phyloP scores from a whole-genome alignment of 179 eudicot genomes.

The Corrigiola litoralis region DNA sequence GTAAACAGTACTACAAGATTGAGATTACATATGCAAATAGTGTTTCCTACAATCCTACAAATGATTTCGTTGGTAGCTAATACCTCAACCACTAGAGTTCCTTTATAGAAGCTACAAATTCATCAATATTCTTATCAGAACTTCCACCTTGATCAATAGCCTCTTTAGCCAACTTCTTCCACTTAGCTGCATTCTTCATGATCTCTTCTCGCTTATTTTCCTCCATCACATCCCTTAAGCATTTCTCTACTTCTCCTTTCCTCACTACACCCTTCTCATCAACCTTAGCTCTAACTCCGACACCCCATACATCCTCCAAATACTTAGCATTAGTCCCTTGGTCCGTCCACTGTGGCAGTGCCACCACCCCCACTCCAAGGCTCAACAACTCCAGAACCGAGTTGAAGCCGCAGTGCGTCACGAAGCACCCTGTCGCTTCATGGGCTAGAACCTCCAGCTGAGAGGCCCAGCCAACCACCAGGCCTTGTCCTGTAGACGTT shows the following conservation, averaged over 20 bases:
- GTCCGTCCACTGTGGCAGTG: slow-evolving; percentile 31
- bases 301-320: slow-evolving; percentile 40
- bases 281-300: slow-evolving; percentile 23
- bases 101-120: slow-evolving; percentile 21
- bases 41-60: too few relatives aligned
- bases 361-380: slow-evolving; percentile 34
- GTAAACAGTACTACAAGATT: too few relatives aligned
- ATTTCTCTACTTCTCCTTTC: slow-evolving; percentile 12
- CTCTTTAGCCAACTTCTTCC: slow-evolving; percentile 34
- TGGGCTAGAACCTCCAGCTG: slow-evolving; percentile 31
- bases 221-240: slow-evolving; percentile 30
- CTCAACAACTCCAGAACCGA: slow-evolving; percentile 27
- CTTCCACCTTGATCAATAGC: slow-evolving; percentile 35
- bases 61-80: too few relatives aligned
- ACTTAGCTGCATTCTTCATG: slow-evolving; percentile 18
- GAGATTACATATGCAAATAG: too few relatives aligned
- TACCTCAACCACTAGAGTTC: neutral
- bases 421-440: slow-evolving; percentile 27
- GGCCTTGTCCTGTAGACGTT: slow-evolving; percentile 11
- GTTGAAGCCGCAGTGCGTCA: slow-evolving; percentile 40
- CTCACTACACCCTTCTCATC: slow-evolving; percentile 32
- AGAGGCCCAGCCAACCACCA: slow-evolving; percentile 35
- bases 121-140: slow-evolving; percentile 34
- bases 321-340: slow-evolving; percentile 41
- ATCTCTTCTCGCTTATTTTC: slow-evolving; percentile 21